Evolutionary conservation across 164 flowering plant genomes (phyloP), one percentile per base, ranked within the genome.

Genomic region (Piper longum): DNA sequence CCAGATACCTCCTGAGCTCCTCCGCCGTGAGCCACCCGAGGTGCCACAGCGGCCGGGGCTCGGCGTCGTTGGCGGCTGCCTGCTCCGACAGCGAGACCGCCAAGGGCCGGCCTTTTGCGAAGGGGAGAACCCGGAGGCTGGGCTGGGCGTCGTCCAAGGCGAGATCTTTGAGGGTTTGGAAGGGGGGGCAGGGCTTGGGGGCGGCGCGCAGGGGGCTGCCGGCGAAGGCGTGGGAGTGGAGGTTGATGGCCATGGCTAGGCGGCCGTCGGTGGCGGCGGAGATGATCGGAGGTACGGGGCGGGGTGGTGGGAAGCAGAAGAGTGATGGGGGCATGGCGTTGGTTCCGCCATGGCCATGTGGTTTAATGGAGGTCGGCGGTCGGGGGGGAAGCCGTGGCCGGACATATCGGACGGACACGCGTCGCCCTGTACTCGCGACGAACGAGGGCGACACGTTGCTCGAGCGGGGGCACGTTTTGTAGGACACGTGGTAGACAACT

Each of bases 11-110:
- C 76, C 70, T 82, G 54, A 78, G 84, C 62, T 85, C 88, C 43
- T 55, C 69, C 63, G 88, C 70, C 66, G 75, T 76, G 64, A 88
- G 57, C 98, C 98, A 89, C 43, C 88, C 91, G 75, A 92, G 79
- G 67, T 77, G 81, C 98, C 98, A 92, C 57, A 57, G 62, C 2
- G 86, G 80, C 7, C 40, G 16, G 4, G 62, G 43, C 62, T 70
- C 79, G 19, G 61, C 67, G 9, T 14, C 52, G 2, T 5, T 12
- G 4, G 70, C 59, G 2, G 67, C 72, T 0, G 73, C 19, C 5
- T 26, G 36, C 36, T 26, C 36, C 36, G 36, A 26, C 36, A 26
- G 36, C 36, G 83, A 70, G 59, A 69, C 63, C 12, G 85, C 86
- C 73, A 87, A 70, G 11, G 96, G 98, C 70, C 81, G 74, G 36